These are phyloP conservation scores for Brassica incana DNA, from an alignment of 345 rosid genomes.

Conservation along the genomic window DNA sequence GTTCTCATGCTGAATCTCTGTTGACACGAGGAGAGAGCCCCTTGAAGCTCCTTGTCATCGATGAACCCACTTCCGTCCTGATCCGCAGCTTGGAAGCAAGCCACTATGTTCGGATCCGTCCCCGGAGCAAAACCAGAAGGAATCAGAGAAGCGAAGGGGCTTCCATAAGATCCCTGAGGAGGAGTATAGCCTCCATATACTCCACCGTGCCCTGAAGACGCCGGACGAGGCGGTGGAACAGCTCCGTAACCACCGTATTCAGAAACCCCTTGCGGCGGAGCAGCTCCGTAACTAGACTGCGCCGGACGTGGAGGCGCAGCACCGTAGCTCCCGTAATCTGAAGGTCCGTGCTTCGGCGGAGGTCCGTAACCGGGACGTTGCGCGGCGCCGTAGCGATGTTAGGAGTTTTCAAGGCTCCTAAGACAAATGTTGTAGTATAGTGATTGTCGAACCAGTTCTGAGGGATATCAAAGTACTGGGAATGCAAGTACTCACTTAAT, in stretches of 20 bases:
- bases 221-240: conserved; percentile 44
- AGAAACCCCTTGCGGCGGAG: neutral
- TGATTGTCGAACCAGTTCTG: no score
- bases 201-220: conserved; percentile 42
- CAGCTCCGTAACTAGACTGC: neutral
- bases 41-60: conserved; percentile 88
- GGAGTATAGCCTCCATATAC: conserved; percentile 32
- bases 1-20: conserved; percentile 91
- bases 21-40: conserved; percentile 72
- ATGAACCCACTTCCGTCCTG: conserved; percentile 85
- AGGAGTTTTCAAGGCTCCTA: no score
- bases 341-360: conserved; percentile 5
- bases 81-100: conserved; percentile 81
- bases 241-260: conserved; percentile 45
- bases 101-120: conserved; percentile 78
- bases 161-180: conserved; percentile 48
- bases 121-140: conserved; percentile 89
- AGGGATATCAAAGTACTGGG: no score
- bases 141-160: conserved; percentile 66
- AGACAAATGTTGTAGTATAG: no score
- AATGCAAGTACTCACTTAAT: no score
- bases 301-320: neutral
- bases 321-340: conserved; percentile 40
- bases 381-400: conserved; percentile 44
- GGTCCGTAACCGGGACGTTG: conserved; percentile 24